Evolutionary conservation across 2,329 filamentous ascomycete genomes (phyloP).

Genomic region (Penicillium sp.): DNA sequence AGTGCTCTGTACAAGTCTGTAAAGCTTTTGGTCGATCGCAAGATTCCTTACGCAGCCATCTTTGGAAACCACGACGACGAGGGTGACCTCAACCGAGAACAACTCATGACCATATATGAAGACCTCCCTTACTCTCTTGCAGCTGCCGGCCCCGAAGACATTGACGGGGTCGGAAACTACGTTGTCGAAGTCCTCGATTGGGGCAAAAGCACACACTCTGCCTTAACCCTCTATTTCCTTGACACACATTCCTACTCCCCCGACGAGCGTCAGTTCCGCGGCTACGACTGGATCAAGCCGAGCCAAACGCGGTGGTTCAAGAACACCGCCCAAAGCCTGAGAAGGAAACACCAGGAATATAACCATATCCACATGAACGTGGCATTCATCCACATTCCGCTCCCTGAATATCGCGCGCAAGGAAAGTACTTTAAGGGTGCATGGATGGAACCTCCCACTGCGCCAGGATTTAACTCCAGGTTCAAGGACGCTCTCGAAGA

Average conservation of each 20-base stretch:
- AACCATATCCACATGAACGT: constrained; percentile 91
- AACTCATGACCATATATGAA: constrained; percentile 83
- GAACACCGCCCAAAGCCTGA: constrained; percentile 69
- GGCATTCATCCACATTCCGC: constrained; percentile 94
- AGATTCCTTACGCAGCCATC: constrained; percentile 88
- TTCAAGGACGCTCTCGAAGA: constrained; percentile 87
- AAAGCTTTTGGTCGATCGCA: constrained; percentile 76
- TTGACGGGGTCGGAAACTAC: constrained; percentile 94
- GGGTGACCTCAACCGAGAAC: constrained; percentile 69
- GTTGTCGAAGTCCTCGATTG: constrained; percentile 84
- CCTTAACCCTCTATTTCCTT: constrained; percentile 88
- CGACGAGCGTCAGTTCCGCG: constrained; percentile 81
- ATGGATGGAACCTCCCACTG: constrained; percentile 81
- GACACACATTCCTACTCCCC: constrained; percentile 92
- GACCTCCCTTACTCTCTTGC: constrained; percentile 86
- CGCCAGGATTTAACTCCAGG: constrained; percentile 84
- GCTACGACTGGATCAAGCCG: constrained; percentile 96
- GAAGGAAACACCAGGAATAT: constrained; percentile 77
- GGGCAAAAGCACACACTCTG: constrained; percentile 76
- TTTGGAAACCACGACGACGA: constrained; percentile 99
- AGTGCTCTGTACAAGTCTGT: constrained; percentile 93
- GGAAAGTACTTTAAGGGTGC: constrained; percentile 64
- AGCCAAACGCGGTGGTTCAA: constrained; percentile 95
- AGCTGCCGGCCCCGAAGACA: constrained; percentile 73
- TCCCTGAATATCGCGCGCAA: constrained; percentile 76